Conservation (phyloP, 768 basidiomycete genomes). For the Clavulina sp. region DNA sequence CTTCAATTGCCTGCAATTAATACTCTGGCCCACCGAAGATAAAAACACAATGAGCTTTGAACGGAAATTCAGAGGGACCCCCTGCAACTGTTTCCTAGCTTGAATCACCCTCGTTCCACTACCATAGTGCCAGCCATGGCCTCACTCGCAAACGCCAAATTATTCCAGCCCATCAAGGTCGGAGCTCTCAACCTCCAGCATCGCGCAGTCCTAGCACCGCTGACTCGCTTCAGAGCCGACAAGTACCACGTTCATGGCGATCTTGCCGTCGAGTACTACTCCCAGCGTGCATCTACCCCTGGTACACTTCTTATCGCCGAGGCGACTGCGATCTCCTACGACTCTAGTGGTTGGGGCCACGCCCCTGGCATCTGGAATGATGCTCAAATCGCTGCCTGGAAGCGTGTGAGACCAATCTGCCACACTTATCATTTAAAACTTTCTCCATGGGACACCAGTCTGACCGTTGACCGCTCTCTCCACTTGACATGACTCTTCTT, state of each 20-base stretch:
- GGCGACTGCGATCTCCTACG: constrained; percentile 17
- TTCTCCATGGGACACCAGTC: too few species aligned
- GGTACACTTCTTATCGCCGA: constrained; percentile 18
- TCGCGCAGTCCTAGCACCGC: constrained; percentile 36
- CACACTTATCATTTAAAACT: too few species aligned
- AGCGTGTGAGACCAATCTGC: too few species aligned
- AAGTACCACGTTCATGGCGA: constrained; percentile 10
- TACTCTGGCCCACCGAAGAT: too few species aligned
- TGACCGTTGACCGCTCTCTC: too few species aligned
- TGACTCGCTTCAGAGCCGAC: constrained; percentile 30
- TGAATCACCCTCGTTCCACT: too few species aligned
- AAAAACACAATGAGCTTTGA: too few species aligned
- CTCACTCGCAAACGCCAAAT: neutral
- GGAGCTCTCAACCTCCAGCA: constrained; percentile 23
- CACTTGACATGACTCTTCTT: too few species aligned
- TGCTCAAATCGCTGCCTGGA: constrained; percentile 21
- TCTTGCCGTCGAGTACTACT: constrained; percentile 6
- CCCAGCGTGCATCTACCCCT: constrained; percentile 6
- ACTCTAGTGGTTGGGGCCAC: constrained; percentile 9
- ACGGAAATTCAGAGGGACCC: too few species aligned
- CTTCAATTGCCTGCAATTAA: too few species aligned
- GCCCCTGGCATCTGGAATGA: constrained; percentile 19
- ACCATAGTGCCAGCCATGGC: too few species aligned
- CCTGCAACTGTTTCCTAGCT: too few species aligned
- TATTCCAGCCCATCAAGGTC: constrained; percentile 20